Conservation (phyloP, 1,139 yeast species). For the Tardiomyces depauwii region DNA sequence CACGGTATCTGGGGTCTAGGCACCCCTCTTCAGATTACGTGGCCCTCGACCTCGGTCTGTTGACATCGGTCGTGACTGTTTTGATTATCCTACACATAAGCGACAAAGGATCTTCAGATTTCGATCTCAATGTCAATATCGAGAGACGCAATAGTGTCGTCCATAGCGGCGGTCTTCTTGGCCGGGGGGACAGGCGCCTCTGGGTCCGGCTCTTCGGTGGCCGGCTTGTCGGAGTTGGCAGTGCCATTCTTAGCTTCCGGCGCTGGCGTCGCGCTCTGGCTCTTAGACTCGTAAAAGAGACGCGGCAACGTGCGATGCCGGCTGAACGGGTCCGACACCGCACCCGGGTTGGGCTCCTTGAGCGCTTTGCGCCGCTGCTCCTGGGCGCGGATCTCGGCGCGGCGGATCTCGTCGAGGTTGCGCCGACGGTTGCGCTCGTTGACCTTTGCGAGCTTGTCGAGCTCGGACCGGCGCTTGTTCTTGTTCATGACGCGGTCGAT, state of each 20-base stretch:
- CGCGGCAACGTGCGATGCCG: slow-evolving; percentile 80
- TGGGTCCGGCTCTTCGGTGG: slow-evolving; percentile 32
- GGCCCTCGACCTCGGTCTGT: too few relatives aligned
- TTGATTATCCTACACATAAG: too few relatives aligned
- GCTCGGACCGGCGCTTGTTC: slow-evolving; percentile 10
- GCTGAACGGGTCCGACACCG: slow-evolving; percentile 74
- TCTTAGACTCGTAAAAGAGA: slow-evolving; percentile 50
- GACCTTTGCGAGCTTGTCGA: slow-evolving; percentile 44
- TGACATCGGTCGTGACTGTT: too few relatives aligned
- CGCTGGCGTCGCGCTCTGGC: slow-evolving; percentile 10
- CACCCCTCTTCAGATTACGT: too few relatives aligned
- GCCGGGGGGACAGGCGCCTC: slow-evolving; percentile 26
- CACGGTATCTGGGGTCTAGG: too few relatives aligned
- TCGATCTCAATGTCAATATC: slow-evolving; percentile 35
- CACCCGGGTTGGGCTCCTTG: slow-evolving; percentile 21
- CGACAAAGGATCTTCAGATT: slow-evolving; percentile 12
- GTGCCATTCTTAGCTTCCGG: slow-evolving; percentile 18
- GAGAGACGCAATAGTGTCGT: slow-evolving; percentile 35
- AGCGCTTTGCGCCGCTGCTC: slow-evolving; percentile 40
- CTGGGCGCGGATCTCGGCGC: slow-evolving; percentile 60
- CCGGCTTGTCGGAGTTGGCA: slow-evolving; percentile 35
- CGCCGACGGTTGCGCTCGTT: slow-evolving; percentile 75
- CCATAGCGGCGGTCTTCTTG: slow-evolving; percentile 31
- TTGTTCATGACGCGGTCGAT: slow-evolving; percentile 22
- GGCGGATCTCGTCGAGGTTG: slow-evolving; percentile 64